Percentiles rank a stretch among this genome's conserved stretches.
phyloP scores from a whole-genome alignment of 2,329 filamentous ascomycete genomes.

The Phialemonium atrogriseum region DNA sequence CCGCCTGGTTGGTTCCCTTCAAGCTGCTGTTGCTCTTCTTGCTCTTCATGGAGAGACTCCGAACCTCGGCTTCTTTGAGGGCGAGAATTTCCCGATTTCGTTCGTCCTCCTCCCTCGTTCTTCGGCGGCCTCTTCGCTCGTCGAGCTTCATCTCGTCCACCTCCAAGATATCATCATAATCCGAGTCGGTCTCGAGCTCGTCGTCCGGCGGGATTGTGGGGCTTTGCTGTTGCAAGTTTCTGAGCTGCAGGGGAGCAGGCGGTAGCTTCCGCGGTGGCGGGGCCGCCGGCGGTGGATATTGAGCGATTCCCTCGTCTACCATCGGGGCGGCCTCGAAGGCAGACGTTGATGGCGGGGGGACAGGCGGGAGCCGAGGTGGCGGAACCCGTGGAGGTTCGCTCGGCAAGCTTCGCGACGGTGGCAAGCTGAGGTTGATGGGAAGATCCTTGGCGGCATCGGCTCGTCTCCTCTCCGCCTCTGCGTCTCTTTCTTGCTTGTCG shows the following conservation, averaged over 20 bases:
- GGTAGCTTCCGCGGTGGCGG: conserved; percentile 70
- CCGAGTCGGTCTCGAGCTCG: conserved; percentile 60
- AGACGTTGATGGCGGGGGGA: conserved; percentile 24
- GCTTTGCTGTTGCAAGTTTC: conserved; percentile 28
- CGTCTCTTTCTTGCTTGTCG: conserved; percentile 41
- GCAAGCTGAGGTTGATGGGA: conserved; percentile 41
- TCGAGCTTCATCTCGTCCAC: conserved; percentile 52
- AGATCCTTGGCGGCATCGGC: conserved; percentile 37
- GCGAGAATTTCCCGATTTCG: conserved; percentile 63
- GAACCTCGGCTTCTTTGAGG: conserved; percentile 57
- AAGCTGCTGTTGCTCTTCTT: conserved; percentile 43
- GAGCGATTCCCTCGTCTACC: conserved; percentile 34
- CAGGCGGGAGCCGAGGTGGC: conserved; percentile 40
- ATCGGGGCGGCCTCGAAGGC: conserved; percentile 35
- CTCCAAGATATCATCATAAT: conserved; percentile 73
- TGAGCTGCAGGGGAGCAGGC: conserved; percentile 74
- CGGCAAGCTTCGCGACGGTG: conserved; percentile 48
- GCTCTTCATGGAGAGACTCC: conserved; percentile 68
- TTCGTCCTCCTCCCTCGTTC: conserved; percentile 84
- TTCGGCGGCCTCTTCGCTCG: conserved; percentile 63
- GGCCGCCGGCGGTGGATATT: conserved; percentile 44
- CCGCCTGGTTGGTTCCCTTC: conserved; percentile 24
- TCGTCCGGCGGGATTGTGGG: conserved; percentile 37
- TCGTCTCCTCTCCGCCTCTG: conserved; percentile 35
- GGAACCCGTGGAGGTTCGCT: conserved; percentile 43